A percentile compares a stretch with the other conserved stretches of the same genome.
phyloP scores from a whole-genome alignment of 257 asterid genomes.

The Solanum chiquidenum region DNA sequence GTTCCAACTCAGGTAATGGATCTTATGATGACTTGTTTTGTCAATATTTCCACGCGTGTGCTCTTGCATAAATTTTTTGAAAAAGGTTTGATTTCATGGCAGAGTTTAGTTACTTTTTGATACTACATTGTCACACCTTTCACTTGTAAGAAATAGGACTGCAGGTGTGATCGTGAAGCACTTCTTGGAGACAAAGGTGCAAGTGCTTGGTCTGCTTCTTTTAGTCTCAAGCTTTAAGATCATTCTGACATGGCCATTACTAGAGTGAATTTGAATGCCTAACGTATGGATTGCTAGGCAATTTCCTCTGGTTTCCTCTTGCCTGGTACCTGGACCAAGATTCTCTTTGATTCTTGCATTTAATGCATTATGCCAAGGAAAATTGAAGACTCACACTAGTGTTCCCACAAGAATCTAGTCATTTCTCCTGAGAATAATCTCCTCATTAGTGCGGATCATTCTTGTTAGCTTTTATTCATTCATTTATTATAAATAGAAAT shows the following conservation, averaged over 20 bases:
- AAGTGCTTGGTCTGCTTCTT: neutral
- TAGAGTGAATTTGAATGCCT: neutral
- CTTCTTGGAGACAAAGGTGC: neutral
- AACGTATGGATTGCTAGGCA: neutral
- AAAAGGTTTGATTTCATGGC: neutral
- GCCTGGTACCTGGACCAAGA: neutral
- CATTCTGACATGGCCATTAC: neutral
- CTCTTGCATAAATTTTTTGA: neutral
- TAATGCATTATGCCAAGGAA: neutral
- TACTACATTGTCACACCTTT: neutral
- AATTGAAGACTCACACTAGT: neutral
- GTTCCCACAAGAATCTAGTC: neutral
- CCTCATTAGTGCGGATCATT: neutral
- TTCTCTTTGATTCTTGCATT: neutral
- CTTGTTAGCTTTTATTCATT: neutral
- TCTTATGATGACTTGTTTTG: neutral
- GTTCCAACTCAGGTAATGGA: constrained; percentile 43
- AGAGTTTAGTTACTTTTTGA: neutral
- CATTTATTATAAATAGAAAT: neutral
- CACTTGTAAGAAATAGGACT: neutral
- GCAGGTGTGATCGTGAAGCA: neutral
- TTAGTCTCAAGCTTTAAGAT: neutral
- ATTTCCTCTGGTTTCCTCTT: neutral
- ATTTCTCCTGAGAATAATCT: neutral
- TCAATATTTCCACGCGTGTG: neutral